Percentiles rank a stretch among this genome's conserved stretches.
Conservation (phyloP, 1,139 yeast genomes). For the Yamadazyma friedrichii region DNA sequence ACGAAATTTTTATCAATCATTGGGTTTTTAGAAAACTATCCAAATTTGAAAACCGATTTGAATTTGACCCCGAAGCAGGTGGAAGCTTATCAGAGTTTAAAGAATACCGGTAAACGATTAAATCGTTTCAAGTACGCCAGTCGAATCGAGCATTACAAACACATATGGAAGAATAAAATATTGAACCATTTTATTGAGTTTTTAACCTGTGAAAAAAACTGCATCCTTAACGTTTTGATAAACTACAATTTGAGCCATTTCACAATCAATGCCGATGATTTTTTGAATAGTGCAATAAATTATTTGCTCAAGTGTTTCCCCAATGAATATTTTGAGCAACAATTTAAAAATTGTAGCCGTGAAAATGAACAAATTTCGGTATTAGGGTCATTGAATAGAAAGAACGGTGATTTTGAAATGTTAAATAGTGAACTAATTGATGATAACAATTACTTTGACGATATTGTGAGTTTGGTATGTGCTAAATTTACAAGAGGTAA, state of each 20-base stretch:
- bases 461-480: conserved; percentile 5
- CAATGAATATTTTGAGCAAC: background rate
- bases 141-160: conserved; percentile 2
- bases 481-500: conserved; percentile 4
- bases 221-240: conserved; percentile 35
- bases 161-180: conserved; percentile 25
- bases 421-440: conserved; percentile 18
- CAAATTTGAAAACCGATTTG: conserved; percentile 9
- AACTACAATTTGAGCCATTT: conserved; percentile 36
- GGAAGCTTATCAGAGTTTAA: background rate
- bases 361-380: conserved; percentile 15
- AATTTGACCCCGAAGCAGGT: conserved; percentile 1
- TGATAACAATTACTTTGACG: conserved; percentile 1
- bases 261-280: conserved; percentile 26
- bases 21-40: conserved; percentile 6
- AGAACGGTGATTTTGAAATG: conserved; percentile 27
- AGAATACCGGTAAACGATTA: too few species aligned
- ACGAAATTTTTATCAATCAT: conserved; percentile 12
- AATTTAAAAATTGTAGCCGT: background rate
- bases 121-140: too few species aligned
- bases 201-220: conserved; percentile 26
- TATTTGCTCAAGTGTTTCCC: conserved; percentile 12
- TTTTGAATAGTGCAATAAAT: conserved; percentile 19
- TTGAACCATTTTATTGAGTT: conserved; percentile 24
- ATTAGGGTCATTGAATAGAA: conserved; percentile 33